Evolutionary conservation across 441 rosid genomes (phyloP).

Genomic region (Aquilaria agallochum): DNA sequence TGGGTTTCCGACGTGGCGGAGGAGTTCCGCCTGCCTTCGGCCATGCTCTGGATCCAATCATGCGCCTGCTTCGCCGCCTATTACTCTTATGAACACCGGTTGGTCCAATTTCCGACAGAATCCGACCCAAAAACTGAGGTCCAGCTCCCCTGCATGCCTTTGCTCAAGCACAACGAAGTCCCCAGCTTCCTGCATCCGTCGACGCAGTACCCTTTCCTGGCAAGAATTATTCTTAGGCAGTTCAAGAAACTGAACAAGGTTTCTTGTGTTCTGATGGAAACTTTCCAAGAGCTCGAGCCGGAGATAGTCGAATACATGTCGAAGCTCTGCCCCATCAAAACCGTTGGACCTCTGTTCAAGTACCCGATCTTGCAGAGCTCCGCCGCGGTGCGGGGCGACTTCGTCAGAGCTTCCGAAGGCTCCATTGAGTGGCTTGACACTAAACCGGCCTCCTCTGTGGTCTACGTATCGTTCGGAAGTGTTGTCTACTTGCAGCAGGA

Average conservation of each 20-base stretch:
- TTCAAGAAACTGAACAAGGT: slow-evolving; percentile 54
- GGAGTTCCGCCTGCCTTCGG: slow-evolving; percentile 65
- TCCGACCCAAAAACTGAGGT: slow-evolving; percentile 47
- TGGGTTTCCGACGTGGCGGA: slow-evolving; percentile 82
- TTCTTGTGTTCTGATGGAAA: slow-evolving; percentile 64
- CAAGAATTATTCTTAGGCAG: slow-evolving; percentile 49
- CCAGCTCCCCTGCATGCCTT: slow-evolving; percentile 62
- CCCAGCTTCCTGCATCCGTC: slow-evolving; percentile 64
- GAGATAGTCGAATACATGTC: slow-evolving; percentile 59
- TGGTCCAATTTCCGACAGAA: slow-evolving; percentile 50
- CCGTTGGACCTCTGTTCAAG: slow-evolving; percentile 66
- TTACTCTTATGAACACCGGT: slow-evolving; percentile 45
- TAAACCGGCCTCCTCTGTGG: slow-evolving; percentile 52
- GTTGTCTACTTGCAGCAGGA: slow-evolving; percentile 51
- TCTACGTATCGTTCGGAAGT: slow-evolving; percentile 70
- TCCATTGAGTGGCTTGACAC: slow-evolving; percentile 69
- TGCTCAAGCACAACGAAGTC: slow-evolving; percentile 65
- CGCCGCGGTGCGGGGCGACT: slow-evolving; percentile 30
- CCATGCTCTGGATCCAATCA: slow-evolving; percentile 86
- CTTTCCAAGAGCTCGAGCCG: slow-evolving; percentile 55
- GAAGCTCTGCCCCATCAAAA: slow-evolving; percentile 31
- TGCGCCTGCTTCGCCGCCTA: slow-evolving; percentile 62
- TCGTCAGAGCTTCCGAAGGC: slow-evolving; percentile 38
- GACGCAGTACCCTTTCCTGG: slow-evolving; percentile 33
- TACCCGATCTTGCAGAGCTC: slow-evolving; percentile 30